phyloP scores from a whole-genome alignment of 1,139 yeast genomes.

The Meyerozyma guilliermondii region DNA sequence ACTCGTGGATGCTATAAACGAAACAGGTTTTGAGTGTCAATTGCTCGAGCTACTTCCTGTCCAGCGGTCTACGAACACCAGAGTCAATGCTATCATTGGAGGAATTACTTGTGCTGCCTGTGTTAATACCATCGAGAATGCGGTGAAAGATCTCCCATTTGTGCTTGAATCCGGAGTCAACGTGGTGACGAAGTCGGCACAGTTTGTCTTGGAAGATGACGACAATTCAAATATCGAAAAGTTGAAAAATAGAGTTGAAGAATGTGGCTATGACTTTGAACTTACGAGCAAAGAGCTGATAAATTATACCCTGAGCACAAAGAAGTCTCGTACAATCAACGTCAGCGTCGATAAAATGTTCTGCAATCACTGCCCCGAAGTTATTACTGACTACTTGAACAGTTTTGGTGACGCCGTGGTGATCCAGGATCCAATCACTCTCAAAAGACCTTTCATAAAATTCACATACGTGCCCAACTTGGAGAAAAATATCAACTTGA shows the following conservation, averaged over 20 bases:
- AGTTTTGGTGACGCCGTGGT: slow-evolving; percentile 56
- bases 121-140: slow-evolving; percentile 48
- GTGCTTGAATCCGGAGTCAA: slow-evolving; percentile 52
- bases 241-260: slow-evolving; percentile 51
- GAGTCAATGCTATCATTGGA: slow-evolving; percentile 57
- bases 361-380: slow-evolving; percentile 65
- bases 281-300: slow-evolving; percentile 33
- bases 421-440: slow-evolving; percentile 50
- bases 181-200: slow-evolving; percentile 55
- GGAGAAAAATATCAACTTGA: slow-evolving; percentile 40
- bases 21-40: slow-evolving; percentile 53
- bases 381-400: slow-evolving; percentile 44
- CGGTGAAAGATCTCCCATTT: slow-evolving; percentile 48
- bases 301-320: slow-evolving; percentile 42
- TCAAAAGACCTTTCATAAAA: slow-evolving; percentile 52
- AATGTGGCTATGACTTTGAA: slow-evolving; percentile 62
- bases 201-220: slow-evolving; percentile 45
- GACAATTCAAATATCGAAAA: slow-evolving; percentile 22
- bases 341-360: slow-evolving; percentile 64
- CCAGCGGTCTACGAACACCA: slow-evolving; percentile 40
- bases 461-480: slow-evolving; percentile 61
- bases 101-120: slow-evolving; percentile 80
- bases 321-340: slow-evolving; percentile 50
- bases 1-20: slow-evolving; percentile 43
- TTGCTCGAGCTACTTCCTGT: slow-evolving; percentile 59